phyloP scores from a whole-genome alignment of 2,329 filamentous ascomycete genomes.

The Ophiostoma sp. region DNA sequence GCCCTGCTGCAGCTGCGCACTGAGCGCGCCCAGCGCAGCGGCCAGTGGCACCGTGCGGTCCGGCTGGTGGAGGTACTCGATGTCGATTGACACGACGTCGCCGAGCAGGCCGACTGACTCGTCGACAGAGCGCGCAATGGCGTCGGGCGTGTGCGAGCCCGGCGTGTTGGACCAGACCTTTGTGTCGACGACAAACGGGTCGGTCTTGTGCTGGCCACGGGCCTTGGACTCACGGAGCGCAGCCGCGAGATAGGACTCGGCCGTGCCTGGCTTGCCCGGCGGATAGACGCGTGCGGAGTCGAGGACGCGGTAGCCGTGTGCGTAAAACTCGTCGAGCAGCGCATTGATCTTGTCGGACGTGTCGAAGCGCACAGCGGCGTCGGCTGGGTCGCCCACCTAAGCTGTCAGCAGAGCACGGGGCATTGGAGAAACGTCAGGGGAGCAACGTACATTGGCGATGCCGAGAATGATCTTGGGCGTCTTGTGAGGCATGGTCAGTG shows the following conservation, averaged over 20 bases:
- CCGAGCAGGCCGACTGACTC: neutral
- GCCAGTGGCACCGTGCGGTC: neutral
- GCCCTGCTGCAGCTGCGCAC: neutral
- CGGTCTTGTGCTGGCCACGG: neutral
- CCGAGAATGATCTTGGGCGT: neutral
- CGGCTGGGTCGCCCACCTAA: neutral
- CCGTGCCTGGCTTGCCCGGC: slow-evolving; percentile 27
- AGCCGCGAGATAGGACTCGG: slow-evolving; percentile 33
- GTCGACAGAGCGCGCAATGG: neutral
- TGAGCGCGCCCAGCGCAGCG: neutral
- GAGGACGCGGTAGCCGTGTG: neutral
- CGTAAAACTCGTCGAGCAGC: neutral
- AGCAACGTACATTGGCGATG: neutral
- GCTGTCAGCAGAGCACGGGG: neutral
- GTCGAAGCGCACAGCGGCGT: neutral
- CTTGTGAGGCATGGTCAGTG: neutral
- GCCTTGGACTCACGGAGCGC: slow-evolving; percentile 16
- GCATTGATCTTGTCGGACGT: neutral
- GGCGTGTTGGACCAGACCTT: neutral
- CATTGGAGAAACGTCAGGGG: neutral
- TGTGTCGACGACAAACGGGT: neutral
- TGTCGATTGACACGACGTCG: neutral
- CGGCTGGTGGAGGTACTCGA: neutral
- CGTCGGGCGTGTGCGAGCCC: neutral
- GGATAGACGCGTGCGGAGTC: slow-evolving; percentile 32